Evolutionary conservation across 2,329 filamentous ascomycete genomes (phyloP).

Genomic region (Fusarium citri): DNA sequence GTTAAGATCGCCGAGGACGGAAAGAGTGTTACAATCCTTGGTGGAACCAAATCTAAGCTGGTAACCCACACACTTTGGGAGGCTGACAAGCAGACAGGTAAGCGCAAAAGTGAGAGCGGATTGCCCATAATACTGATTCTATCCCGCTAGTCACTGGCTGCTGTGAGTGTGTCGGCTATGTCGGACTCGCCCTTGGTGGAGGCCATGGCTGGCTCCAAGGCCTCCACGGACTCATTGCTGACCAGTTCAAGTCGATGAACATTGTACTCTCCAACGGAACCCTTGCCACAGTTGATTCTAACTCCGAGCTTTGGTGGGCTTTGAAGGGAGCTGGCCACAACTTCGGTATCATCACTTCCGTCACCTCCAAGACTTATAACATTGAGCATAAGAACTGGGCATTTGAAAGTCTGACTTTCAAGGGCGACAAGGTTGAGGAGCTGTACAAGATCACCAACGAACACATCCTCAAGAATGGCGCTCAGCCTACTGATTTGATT

Average conservation of each 20-base stretch:
- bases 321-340: constrained; percentile 50
- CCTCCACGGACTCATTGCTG: constrained; percentile 45
- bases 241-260: constrained; percentile 49
- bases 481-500: constrained; percentile 56
- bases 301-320: constrained; percentile 51
- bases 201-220: constrained; percentile 48
- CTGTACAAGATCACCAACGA: constrained; percentile 61
- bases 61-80: constrained; percentile 43
- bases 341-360: constrained; percentile 49
- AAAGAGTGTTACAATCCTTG: constrained; percentile 2
- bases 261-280: constrained; percentile 49
- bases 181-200: constrained; percentile 47
- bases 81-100: constrained; percentile 6
- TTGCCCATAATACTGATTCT: not conserved
- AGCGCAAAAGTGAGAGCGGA: accelerated
- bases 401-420: constrained; percentile 56
- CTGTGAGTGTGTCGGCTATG: constrained; percentile 44
- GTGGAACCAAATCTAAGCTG: constrained; percentile 5
- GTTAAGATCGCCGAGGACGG: constrained; percentile 11
- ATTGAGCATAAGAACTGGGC: constrained; percentile 38
- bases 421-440: constrained; percentile 60
- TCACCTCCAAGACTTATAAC: constrained; percentile 48
- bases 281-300: constrained; percentile 32
- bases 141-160: constrained; percentile 31
- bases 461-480: constrained; percentile 52